These are phyloP conservation scores for Talaromyces sp. DNA, from an alignment of 2,329 filamentous ascomycete genomes.

Conservation along the genomic window DNA sequence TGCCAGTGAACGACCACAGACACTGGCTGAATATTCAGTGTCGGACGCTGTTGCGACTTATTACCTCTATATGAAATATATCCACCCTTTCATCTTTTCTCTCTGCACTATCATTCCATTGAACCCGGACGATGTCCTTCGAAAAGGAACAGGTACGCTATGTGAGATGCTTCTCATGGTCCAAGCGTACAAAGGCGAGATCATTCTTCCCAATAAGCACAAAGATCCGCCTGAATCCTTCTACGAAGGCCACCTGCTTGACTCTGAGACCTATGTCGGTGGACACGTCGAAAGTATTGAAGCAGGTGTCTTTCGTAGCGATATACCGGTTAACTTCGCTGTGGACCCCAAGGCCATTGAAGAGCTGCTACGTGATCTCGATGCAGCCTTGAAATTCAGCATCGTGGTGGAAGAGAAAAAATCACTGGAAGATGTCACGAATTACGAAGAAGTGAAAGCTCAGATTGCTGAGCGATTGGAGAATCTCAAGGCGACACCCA, in stretches of 20 bases:
- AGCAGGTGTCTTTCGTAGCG: conserved; percentile 90
- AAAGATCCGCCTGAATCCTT: conserved; percentile 86
- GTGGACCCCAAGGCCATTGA: conserved; percentile 88
- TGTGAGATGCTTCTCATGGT: conserved; percentile 99
- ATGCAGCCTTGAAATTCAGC: conserved; percentile 84
- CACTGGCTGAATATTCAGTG: conserved; percentile 93
- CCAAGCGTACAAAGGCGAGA: conserved; percentile 87
- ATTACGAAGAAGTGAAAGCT: conserved; percentile 78
- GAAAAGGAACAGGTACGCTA: conserved; percentile 96
- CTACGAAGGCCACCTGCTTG: conserved; percentile 92
- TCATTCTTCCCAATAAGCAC: conserved; percentile 95
- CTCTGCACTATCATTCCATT: conserved; percentile 94
- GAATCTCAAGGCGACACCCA: conserved; percentile 75
- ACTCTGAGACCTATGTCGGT: conserved; percentile 96
- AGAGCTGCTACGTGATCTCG: conserved; percentile 79
- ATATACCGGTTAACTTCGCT: conserved; percentile 91
- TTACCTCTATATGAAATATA: conserved; percentile 99
- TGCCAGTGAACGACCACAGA: conserved; percentile 85
- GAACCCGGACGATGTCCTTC: conserved; percentile 83
- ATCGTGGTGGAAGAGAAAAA: conserved; percentile 82
- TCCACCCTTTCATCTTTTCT: conserved; percentile 99
- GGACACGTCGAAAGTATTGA: conserved; percentile 99
- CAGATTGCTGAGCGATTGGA: conserved; percentile 72
- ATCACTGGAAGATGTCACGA: conserved; percentile 71
- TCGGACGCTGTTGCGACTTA: conserved; percentile 98